These are phyloP conservation scores for Leishmania braziliensis DNA, from an alignment of 208 protist species.

Conservation along the genomic window DNA sequence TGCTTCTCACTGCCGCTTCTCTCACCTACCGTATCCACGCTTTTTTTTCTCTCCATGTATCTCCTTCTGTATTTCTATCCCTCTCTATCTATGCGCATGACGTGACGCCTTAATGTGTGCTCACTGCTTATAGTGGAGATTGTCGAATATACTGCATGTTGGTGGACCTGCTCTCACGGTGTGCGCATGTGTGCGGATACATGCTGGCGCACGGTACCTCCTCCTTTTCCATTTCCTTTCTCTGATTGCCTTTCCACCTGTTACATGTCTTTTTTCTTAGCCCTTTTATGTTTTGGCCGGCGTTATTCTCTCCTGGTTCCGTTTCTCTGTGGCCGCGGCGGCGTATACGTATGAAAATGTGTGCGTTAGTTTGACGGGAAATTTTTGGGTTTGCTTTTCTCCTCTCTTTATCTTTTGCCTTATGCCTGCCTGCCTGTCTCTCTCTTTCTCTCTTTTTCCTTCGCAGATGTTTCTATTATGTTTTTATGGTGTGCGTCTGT, in stretches of 20 bases:
- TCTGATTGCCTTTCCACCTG: not conserved
- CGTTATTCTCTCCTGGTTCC: not conserved
- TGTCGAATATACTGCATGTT: not conserved
- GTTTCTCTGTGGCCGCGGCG: not conserved
- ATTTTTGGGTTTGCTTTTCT: not conserved
- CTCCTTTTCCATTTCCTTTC: not conserved
- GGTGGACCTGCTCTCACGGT: not conserved
- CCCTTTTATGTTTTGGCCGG: not conserved
- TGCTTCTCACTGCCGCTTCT: not conserved
- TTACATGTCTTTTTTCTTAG: not conserved
- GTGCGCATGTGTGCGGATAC: not conserved
- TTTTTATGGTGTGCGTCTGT: not conserved
- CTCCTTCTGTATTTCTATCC: not conserved
- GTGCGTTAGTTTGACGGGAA: not conserved
- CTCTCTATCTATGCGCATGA: not conserved
- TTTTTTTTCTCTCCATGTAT: not conserved
- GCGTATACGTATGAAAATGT: not conserved
- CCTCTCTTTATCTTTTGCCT: not conserved
- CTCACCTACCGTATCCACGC: not conserved
- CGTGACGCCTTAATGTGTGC: not conserved
- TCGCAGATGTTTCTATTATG: not conserved
- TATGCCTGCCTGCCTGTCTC: not conserved
- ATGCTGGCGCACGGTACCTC: not conserved
- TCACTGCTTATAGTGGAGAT: not conserved
- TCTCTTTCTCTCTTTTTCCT: not conserved